Base-by-base conservation (phyloP, 2,329 filamentous ascomycete species). In the Boeremia exigua region DNA sequence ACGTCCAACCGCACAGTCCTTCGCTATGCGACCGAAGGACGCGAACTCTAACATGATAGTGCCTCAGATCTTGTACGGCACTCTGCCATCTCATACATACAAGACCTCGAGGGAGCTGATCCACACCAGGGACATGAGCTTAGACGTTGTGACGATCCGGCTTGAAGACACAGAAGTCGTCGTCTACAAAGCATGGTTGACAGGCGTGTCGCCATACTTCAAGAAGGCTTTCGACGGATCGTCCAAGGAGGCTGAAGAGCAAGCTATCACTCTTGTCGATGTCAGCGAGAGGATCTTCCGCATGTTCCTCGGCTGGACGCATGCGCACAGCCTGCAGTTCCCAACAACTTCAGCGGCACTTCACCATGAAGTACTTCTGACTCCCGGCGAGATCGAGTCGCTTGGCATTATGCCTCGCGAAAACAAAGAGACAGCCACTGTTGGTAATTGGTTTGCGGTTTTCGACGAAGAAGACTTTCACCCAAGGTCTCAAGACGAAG, bases 181-280 rank as follows among this genome's bases (percentile, higher is more conserved):
- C 14, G 51, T 58, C 0, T 47, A 67, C 40, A 54, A 52, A 28
- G 50, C 59, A 7, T 14, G 65, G 8, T 32, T 65, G 4, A 49
- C 54, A 23, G 38, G 48, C 1, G 49, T 62, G 4, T 56, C 50
- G n/a, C 28, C 46, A 6, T 59, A 57, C 34, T 62, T 58, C 25
- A 38, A 38, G 8, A 40, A 45, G 17, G 56, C 54, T 11, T 61
- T 65, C 45, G 15, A 59, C 2, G 60, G 56, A 10, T 9, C 10
- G 5, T 63, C 59, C 39, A 44, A 40, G 23, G 55, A 61, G 32
- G 57, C 52, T 9, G 40, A 39, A 4, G 43, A 50, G 9, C 19
- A 43, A 4, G 28, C 19, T 2, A 59, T 61, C 17, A 3, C 29
- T 8, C 25, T 61, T 2, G 10, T 14, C 1, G 60, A 58, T 32